Evolutionary conservation across 1,284 basidiomycete species (phyloP), one percentile per base, ranked within the genome.

Genomic region (Erythrobasidium hasegawianum): DNA sequence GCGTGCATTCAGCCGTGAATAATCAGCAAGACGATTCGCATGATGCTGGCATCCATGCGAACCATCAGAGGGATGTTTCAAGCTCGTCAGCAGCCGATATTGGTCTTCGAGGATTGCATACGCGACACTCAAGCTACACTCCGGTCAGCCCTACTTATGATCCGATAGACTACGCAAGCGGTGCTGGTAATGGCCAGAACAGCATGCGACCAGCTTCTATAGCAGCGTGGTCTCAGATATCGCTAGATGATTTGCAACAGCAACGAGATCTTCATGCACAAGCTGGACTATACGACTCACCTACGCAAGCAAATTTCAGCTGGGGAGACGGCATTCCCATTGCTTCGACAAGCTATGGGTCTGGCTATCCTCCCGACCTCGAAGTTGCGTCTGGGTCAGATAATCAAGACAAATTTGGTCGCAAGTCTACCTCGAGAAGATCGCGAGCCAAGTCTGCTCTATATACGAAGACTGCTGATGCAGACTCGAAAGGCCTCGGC

Each of bases 211-310:
- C 22, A n/a, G 8, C 16, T 22, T 53, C 50, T 16, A 29, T 16
- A 24, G 50, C 18, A 3, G 26, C 50, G 50, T 53, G 50, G 50
- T 20, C 18, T 29, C 50, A 53, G 50, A 53, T 53, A n/a, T 24
- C 22, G 7, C 26, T 53, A 9, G 20, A 29, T 9, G 16, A 53
- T 22, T 27, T 18, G 8, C 22, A 47, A n/a, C n/a, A 47, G 5
- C 45, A 24, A 16, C 45, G 45, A n/a, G 22, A 47, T 47, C 45
- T 24, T 8, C 45, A n/a, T 24, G n/a, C 5, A 7, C 45, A 47
- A 16, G 45, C 45, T n/a, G 22, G 45, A 5, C 14, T 47, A 8
- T 47, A 47, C 45, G 45, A 47, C 45, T 47, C 45, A 24, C 45
- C 45, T 24, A 24, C 22, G 45, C 45, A n/a, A 18, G n/a, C 45